A percentile compares a stretch with the other conserved stretches of the same genome.
Evolutionary conservation across 2,329 filamentous ascomycete species (phyloP).

Genomic region (Akanthomyces uredinophilus): DNA sequence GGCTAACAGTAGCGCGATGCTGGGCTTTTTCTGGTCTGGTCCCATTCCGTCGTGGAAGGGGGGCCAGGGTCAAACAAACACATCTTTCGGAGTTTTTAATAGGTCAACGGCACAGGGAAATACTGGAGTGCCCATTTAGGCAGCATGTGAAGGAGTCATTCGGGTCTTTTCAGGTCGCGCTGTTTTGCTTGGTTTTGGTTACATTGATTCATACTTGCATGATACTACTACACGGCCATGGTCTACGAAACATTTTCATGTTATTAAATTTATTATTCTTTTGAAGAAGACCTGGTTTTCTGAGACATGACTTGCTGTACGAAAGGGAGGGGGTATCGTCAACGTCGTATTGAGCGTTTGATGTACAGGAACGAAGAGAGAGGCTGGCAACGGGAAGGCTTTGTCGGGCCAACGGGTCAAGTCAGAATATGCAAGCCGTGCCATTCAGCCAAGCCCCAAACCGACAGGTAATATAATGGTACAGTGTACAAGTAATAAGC

Average conservation of each 20-base stretch:
- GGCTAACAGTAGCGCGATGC: conserved; percentile 1
- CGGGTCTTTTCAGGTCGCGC: conserved; percentile 15
- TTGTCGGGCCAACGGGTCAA: conserved; percentile 2
- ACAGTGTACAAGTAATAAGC: conserved; percentile 11
- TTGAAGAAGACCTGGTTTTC: neutral
- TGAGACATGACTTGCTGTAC: neutral
- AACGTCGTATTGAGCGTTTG: conserved; percentile 14
- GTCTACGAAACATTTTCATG: neutral
- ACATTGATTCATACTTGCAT: conserved; percentile 9
- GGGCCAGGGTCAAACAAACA: neutral
- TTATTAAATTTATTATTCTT: neutral
- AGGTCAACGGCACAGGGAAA: conserved; percentile 10
- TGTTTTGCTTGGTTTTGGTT: conserved; percentile 10
- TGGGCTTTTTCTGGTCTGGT: neutral
- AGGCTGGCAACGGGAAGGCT: neutral
- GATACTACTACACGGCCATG: conserved; percentile 10
- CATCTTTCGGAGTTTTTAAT: conserved; percentile 1
- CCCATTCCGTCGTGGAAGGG: neutral
- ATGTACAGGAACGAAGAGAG: conserved; percentile 3
- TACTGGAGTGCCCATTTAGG: conserved; percentile 15
- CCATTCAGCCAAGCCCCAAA: conserved; percentile 1
- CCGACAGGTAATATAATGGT: conserved; percentile 13
- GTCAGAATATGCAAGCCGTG: neutral
- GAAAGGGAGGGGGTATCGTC: conserved; percentile 8
- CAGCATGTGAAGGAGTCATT: conserved; percentile 29